These are phyloP conservation scores for Uronychia binucleata DNA, from an alignment of 73 alveolate genomes.

Conservation along the genomic window DNA sequence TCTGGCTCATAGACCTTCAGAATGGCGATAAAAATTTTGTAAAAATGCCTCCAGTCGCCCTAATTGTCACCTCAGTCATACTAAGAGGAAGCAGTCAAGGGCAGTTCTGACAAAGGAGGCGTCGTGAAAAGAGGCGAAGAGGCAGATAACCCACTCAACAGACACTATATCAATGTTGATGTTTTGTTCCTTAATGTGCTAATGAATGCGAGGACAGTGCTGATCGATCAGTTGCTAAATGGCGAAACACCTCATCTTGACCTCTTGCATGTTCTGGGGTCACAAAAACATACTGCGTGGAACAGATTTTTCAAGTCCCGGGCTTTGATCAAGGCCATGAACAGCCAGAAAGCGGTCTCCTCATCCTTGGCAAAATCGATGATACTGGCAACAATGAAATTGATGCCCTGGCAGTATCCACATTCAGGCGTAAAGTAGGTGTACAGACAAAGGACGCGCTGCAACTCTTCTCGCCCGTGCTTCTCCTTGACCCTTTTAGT, in stretches of 20 bases:
- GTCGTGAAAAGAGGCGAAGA: background rate
- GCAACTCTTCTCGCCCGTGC: slow-evolving; percentile 60
- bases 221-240: background rate
- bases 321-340: slow-evolving; percentile 56
- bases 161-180: background rate
- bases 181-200: background rate
- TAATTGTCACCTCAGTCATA: background rate
- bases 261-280: background rate
- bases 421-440: slow-evolving; percentile 78
- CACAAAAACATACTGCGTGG: background rate
- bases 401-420: slow-evolving; percentile 92
- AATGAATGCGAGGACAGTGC: background rate
- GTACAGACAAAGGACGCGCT: slow-evolving; percentile 48
- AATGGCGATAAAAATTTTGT: background rate
- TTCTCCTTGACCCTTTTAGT: slow-evolving; percentile 56
- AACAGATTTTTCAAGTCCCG: background rate
- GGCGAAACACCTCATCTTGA: background rate
- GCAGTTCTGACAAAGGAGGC: background rate
- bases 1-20: background rate
- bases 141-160: background rate
- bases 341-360: slow-evolving; percentile 82
- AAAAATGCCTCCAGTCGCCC: background rate
- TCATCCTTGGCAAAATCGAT: slow-evolving; percentile 70
- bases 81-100: background rate
- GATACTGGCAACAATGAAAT: slow-evolving; percentile 77